phyloP scores from a whole-genome alignment of 306 rosid genomes.

The Abrus pulchellus region DNA sequence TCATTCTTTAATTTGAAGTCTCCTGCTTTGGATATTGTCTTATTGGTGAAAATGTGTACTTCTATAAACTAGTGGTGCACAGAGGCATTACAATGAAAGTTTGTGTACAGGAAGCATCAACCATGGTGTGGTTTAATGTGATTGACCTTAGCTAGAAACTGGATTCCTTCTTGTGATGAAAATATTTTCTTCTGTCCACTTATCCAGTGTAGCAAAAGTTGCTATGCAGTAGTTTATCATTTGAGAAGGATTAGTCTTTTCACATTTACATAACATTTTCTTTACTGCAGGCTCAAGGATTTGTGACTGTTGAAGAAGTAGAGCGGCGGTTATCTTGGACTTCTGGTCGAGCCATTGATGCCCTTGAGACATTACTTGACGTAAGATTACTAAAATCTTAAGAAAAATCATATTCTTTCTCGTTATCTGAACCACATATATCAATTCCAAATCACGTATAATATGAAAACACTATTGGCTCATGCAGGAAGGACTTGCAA shows the following conservation, averaged over 20 bases:
- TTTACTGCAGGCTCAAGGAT: conserved; percentile 81
- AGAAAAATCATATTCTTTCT: background rate
- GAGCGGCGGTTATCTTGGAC: conserved; percentile 91
- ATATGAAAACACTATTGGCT: conserved; percentile 31
- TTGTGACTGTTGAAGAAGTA: conserved; percentile 82
- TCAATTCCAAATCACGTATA: conserved; percentile 39
- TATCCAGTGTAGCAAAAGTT: conserved; percentile 8
- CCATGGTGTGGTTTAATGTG: background rate
- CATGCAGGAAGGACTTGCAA: conserved; percentile 93
- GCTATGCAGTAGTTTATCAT: conserved; percentile 18
- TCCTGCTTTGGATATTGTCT: background rate
- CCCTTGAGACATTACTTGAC: conserved; percentile 87
- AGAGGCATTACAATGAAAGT: conserved; percentile 16
- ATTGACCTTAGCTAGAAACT: conserved; percentile 8
- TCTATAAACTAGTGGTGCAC: conserved; percentile 7
- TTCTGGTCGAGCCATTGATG: conserved; percentile 86
- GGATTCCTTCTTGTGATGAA: conserved; percentile 6
- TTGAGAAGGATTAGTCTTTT: conserved; percentile 14
- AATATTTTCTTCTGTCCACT: background rate
- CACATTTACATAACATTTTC: conserved; percentile 30
- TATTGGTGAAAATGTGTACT: background rate
- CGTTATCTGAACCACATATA: background rate
- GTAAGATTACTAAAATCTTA: conserved; percentile 54
- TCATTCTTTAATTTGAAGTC: conserved; percentile 13
- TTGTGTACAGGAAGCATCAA: background rate